Percentiles rank a stretch among this genome's conserved stretches.
phyloP scores from a whole-genome alignment of 768 basidiomycete species.

The Strobilomyces echinocephalus region DNA sequence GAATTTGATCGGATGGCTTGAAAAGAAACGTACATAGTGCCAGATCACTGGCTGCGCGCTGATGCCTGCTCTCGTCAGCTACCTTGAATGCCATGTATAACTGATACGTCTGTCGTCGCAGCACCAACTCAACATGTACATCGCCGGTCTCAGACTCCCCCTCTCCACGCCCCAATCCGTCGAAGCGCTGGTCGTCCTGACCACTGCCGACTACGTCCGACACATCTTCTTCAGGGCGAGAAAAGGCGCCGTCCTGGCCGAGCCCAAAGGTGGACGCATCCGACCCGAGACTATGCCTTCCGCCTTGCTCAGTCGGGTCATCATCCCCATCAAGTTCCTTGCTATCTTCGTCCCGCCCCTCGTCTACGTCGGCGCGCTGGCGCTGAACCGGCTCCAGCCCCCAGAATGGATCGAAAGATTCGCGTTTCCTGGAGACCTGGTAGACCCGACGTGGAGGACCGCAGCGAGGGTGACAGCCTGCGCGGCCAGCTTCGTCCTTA shows the following conservation, averaged over 20 bases:
- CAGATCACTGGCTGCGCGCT: too few species aligned
- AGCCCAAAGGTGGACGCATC: constrained; percentile 15
- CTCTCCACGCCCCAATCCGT: constrained; percentile 1
- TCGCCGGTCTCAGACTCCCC: constrained; percentile 12
- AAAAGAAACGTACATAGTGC: too few species aligned
- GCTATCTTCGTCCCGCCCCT: constrained; percentile 18
- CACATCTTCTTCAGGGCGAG: background rate
- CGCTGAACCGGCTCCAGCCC: constrained; percentile 22
- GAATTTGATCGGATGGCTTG: too few species aligned
- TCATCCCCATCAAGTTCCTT: constrained; percentile 24
- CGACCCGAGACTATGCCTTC: constrained; percentile 11
- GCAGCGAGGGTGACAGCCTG: constrained; percentile 20
- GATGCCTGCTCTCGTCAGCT: too few species aligned
- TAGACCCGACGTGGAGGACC: constrained; percentile 8
- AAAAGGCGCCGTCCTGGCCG: background rate
- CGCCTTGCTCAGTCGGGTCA: constrained; percentile 16
- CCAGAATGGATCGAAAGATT: constrained; percentile 29
- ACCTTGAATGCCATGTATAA: too few species aligned
- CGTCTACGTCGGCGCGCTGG: constrained; percentile 22
- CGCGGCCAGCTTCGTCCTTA: constrained; percentile 9
- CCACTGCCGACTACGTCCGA: constrained; percentile 9
- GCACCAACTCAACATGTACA: constrained; percentile 37
- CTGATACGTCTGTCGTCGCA: too few species aligned
- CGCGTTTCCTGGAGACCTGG: constrained; percentile 9
- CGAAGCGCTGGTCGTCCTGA: constrained; percentile 13